These are phyloP conservation scores for Coemansia sp. DNA, from an alignment of 192 early-diverging fungal genomes.

Conservation along the genomic window DNA sequence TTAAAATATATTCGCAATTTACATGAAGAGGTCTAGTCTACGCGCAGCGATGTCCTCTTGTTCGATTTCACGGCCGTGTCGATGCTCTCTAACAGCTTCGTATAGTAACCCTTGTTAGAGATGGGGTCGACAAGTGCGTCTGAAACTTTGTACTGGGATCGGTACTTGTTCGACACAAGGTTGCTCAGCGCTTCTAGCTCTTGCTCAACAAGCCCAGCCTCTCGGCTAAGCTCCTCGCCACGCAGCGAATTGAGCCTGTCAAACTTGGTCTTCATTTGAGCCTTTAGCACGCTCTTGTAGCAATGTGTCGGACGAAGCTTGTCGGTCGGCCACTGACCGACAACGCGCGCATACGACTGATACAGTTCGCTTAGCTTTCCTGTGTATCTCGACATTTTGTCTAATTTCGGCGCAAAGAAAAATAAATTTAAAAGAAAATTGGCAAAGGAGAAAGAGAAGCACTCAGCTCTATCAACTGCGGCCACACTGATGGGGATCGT, in stretches of 20 bases:
- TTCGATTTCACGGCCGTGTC: conserved; percentile 28
- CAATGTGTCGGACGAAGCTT: conserved; percentile 68
- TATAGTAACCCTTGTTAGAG: conserved; percentile 44
- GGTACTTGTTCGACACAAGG: conserved; percentile 31
- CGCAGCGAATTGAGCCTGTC: conserved; percentile 23
- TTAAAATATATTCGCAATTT: conserved; percentile 4
- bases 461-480: not conserved
- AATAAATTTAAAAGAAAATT: not conserved
- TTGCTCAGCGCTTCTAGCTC: conserved; percentile 34
- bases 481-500: not conserved
- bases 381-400: conserved; percentile 29
- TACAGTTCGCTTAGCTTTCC: conserved; percentile 57
- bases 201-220: conserved; percentile 14
- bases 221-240: conserved; percentile 29
- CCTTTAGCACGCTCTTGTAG: conserved; percentile 62
- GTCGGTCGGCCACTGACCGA: conserved; percentile 67
- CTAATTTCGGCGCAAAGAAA: not conserved
- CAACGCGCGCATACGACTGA: conserved; percentile 61
- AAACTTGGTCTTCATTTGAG: conserved; percentile 43
- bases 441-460: not conserved
- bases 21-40: conserved; percentile 25
- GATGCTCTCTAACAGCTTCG: conserved; percentile 40
- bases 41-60: conserved; percentile 31
- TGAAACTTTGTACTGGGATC: conserved; percentile 27
- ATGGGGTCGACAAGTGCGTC: conserved; percentile 26